Evolutionary conservation across 2,329 filamentous ascomycete genomes (phyloP), one percentile per base, ranked within the genome.

Genomic region (Penicillium sp.): DNA sequence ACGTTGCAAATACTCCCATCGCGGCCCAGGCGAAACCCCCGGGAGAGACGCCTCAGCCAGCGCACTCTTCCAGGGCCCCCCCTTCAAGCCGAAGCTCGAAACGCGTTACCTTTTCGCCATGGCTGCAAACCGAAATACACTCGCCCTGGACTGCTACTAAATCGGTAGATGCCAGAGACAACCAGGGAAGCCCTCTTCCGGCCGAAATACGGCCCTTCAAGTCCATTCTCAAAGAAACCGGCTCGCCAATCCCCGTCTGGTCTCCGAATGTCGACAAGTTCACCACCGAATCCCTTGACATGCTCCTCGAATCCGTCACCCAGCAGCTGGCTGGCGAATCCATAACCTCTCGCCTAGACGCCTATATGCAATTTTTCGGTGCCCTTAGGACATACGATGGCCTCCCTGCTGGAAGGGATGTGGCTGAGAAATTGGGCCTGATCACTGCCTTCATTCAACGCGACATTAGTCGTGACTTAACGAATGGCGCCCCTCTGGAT

Each of bases 241-340:
- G 76, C 73, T 63, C 66, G 55, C 74, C 67, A 45, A 71, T 63
- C 39, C 73, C 59, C 58, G 67, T 73, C 80, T 58, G 74, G 76
- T 64, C 71, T 73, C 58, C 71, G 58, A 66, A 76, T 60, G 71
- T 69, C 71, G 74, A 72, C 74, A 70, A 74, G 54, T 80, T 77
- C 61, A 80, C 76, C 23, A 77, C 79, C 57, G 78, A 82, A 40
- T 87, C 83, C 34, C 86, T 96, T 53, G 82, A 83, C 60, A 86
- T 86, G 64, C 94, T 97, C 87, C 77, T 97, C 60, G 90, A 96
- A 64, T 95, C 91, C 0, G 86, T 91, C 5, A 83, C 91, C 31
- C 87, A 90, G 72, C 89, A 94, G 73, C 82, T 99, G 44, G 89
- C 88, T 33, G 87, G 89, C 19, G 79, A 85, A 26, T 89, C 92